These are phyloP conservation scores for Calonectria crousiana DNA, from an alignment of 2,329 filamentous ascomycete genomes.

Conservation along the genomic window DNA sequence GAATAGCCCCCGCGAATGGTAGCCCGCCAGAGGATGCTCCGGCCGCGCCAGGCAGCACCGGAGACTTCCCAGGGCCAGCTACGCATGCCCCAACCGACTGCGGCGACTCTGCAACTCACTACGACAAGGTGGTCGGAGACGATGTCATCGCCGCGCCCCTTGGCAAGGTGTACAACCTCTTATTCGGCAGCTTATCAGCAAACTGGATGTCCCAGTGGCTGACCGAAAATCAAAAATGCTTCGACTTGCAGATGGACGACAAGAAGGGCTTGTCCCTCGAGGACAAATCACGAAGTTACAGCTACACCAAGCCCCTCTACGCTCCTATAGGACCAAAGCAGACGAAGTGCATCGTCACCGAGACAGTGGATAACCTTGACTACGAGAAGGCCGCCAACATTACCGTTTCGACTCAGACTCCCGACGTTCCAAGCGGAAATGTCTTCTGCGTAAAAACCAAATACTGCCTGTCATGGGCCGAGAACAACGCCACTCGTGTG, in stretches of 20 bases:
- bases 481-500: conserved; percentile 86
- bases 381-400: conserved; percentile 88
- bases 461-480: conserved; percentile 94
- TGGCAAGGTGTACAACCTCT: conserved; percentile 88
- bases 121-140: conserved; percentile 87
- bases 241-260: conserved; percentile 88
- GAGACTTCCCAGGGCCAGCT: conserved; percentile 87
- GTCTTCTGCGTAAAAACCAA: conserved; percentile 93
- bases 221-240: conserved; percentile 86
- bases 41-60: conserved; percentile 55
- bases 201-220: conserved; percentile 90
- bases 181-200: conserved; percentile 86
- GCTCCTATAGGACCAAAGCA: conserved; percentile 90
- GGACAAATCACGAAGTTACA: conserved; percentile 79
- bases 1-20: conserved; percentile 58
- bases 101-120: conserved; percentile 81
- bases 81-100: conserved; percentile 89
- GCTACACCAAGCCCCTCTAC: conserved; percentile 91
- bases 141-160: conserved; percentile 88
- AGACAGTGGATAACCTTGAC: conserved; percentile 86
- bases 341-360: conserved; percentile 92
- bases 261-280: conserved; percentile 83
- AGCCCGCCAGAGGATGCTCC: conserved; percentile 60
- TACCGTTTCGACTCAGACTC: conserved; percentile 86
- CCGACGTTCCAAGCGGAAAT: conserved; percentile 94